These are phyloP conservation scores for Jackrogersella minutella DNA, from an alignment of 495 filamentous ascomycete genomes.

Conservation along the genomic window DNA sequence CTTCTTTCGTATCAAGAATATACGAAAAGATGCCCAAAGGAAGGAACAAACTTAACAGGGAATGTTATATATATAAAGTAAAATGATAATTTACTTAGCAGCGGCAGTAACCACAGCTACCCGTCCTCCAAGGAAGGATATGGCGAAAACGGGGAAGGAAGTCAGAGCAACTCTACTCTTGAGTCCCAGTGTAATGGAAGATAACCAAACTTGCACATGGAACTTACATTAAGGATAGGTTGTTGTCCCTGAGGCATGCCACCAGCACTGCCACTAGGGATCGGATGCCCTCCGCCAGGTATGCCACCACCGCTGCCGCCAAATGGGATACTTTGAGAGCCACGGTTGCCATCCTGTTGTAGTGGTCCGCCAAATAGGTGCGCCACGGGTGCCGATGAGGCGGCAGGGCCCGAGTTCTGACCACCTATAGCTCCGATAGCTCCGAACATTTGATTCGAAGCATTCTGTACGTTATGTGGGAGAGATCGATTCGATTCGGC, in stretches of 20 bases:
- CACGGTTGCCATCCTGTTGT: slow-evolving; percentile 56
- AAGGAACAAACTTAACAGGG: not conserved
- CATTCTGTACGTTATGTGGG: slow-evolving; percentile 69
- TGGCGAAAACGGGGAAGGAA: not conserved
- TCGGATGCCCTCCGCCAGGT: slow-evolving; percentile 39
- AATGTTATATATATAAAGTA: not conserved
- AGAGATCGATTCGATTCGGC: slow-evolving; percentile 64
- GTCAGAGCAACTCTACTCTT: not conserved
- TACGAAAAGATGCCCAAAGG: not conserved
- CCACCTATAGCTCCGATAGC: slow-evolving; percentile 58
- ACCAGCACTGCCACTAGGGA: slow-evolving; percentile 45
- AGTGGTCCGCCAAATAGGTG: slow-evolving; percentile 59
- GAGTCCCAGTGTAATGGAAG: not conserved
- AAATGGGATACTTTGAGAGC: slow-evolving; percentile 58
- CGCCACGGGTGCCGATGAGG: slow-evolving; percentile 45
- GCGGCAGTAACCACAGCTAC: slow-evolving; percentile 5
- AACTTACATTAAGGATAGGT: slow-evolving; percentile 88
- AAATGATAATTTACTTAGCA: slow-evolving; percentile 4
- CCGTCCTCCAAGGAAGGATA: slow-evolving; percentile 6
- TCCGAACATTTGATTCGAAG: slow-evolving; percentile 69
- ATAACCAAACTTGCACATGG: not conserved
- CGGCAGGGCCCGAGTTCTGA: slow-evolving; percentile 52
- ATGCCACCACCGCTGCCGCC: slow-evolving; percentile 41
- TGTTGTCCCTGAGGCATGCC: slow-evolving; percentile 83
- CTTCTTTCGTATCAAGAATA: not conserved